Conservation (phyloP, 306 rosid species). For the Cicer pinnatifidum region DNA sequence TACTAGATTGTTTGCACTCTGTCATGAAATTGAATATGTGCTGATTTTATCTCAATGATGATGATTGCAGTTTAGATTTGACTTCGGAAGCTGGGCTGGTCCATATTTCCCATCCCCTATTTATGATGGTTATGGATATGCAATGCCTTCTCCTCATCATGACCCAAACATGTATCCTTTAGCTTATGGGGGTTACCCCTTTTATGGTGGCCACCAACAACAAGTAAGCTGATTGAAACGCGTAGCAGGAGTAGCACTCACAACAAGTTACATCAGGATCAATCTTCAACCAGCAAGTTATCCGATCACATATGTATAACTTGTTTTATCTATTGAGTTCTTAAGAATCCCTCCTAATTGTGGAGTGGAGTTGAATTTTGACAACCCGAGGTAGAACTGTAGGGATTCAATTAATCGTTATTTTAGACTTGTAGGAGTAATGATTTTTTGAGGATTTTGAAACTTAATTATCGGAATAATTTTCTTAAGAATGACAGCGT, state of each 20-base stretch:
- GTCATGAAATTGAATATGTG: constrained; percentile 25
- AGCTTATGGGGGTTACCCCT: constrained; percentile 84
- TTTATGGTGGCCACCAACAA: constrained; percentile 89
- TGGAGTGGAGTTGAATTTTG: constrained; percentile 93
- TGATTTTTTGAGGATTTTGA: constrained; percentile 52
- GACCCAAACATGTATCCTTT: constrained; percentile 85
- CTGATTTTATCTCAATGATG: constrained; percentile 38
- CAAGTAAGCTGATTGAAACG: constrained; percentile 80
- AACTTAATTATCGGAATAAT: constrained; percentile 51
- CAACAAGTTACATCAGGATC: constrained; percentile 46
- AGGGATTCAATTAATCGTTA: constrained; percentile 69
- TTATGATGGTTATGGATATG: constrained; percentile 90
- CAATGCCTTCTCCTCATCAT: constrained; percentile 73
- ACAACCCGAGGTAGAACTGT: constrained; percentile 57
- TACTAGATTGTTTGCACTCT: neutral
- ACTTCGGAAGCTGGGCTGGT: constrained; percentile 72
- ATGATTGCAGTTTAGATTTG: constrained; percentile 67
- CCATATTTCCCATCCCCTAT: constrained; percentile 78
- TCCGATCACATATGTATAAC: constrained; percentile 50
- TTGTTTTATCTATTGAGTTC: constrained; percentile 57
- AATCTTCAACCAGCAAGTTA: constrained; percentile 44
- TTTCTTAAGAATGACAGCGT: constrained; percentile 33
- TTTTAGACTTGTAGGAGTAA: constrained; percentile 52
- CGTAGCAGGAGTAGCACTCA: constrained; percentile 44
- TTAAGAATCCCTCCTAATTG: constrained; percentile 72